These are phyloP conservation scores for Coniochaeta pulveracea DNA, from an alignment of 2,329 filamentous ascomycete species.

Conservation along the genomic window DNA sequence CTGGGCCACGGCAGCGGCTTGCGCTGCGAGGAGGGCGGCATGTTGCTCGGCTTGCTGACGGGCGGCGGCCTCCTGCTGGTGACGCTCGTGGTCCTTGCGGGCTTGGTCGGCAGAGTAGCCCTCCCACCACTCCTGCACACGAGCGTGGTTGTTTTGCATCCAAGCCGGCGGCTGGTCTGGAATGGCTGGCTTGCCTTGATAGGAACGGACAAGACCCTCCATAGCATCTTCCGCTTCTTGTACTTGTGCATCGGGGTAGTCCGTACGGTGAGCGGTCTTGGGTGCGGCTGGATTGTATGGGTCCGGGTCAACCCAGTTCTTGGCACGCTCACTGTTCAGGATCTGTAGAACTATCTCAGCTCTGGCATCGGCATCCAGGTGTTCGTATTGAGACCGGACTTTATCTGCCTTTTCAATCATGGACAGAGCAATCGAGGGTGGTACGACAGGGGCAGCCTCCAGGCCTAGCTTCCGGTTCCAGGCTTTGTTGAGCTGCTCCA, in stretches of 20 bases:
- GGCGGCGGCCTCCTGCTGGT: constrained; percentile 1
- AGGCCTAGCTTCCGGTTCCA: no score
- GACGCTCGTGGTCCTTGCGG: no score
- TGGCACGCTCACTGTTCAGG: constrained; percentile 30
- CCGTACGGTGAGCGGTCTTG: constrained; percentile 21
- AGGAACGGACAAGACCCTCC: constrained; percentile 27
- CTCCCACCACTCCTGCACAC: constrained; percentile 1
- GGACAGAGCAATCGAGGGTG: no score
- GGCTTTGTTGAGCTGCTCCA: no score
- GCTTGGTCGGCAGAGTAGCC: not conserved
- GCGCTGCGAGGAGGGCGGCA: not conserved
- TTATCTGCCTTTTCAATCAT: no score
- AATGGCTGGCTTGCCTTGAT: constrained; percentile 27
- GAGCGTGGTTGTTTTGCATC: constrained; percentile 23
- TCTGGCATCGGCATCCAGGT: constrained; percentile 10
- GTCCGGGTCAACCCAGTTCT: constrained; percentile 29
- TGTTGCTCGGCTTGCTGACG: not conserved
- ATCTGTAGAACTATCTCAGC: constrained; percentile 28
- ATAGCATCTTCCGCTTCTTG: constrained; percentile 30
- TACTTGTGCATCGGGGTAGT: constrained; percentile 30
- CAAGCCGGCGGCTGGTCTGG: constrained; percentile 18
- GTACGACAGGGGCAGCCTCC: no score
- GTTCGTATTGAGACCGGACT: no score
- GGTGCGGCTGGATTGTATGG: constrained; percentile 22
- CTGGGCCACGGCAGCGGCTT: not conserved